Percentiles rank a stretch among this genome's conserved stretches.
Evolutionary conservation across 495 filamentous ascomycete genomes (phyloP).

Genomic region (Aspergillus haitiensis): DNA sequence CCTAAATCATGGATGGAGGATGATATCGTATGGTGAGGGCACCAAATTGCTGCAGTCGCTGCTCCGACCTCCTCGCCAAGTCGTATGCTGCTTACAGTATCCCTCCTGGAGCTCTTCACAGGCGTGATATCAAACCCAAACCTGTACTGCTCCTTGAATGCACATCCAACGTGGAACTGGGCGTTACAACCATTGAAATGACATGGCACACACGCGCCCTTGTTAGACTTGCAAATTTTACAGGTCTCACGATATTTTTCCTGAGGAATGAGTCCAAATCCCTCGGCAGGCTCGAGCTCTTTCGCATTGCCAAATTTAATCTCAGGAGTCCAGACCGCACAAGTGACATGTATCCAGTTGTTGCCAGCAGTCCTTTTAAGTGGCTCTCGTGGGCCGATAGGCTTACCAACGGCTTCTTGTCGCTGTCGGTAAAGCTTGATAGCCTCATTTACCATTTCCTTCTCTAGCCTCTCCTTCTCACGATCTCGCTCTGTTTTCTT

Average conservation of each 20-base stretch:
- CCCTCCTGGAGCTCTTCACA: constrained; percentile 80
- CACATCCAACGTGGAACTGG: constrained; percentile 86
- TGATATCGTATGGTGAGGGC: constrained; percentile 78
- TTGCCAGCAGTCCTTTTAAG: constrained; percentile 90
- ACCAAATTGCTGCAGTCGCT: constrained; percentile 81
- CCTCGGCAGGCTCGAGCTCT: constrained; percentile 79
- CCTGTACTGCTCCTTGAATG: constrained; percentile 74
- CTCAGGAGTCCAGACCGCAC: constrained; percentile 87
- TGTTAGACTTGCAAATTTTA: constrained; percentile 71
- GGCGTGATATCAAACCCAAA: constrained; percentile 90
- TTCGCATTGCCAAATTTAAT: constrained; percentile 85
- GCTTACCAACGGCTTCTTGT: constrained; percentile 78
- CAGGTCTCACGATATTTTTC: constrained; percentile 70
- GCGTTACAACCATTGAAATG: constrained; percentile 67
- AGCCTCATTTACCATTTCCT: constrained; percentile 70
- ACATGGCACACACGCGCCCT: constrained; percentile 80
- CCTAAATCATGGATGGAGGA: constrained; percentile 71
- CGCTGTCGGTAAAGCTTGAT: constrained; percentile 76
- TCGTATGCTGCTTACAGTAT: constrained; percentile 69
- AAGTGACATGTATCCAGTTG: constrained; percentile 97
- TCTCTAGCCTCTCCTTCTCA: constrained; percentile 82
- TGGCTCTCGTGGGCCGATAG: constrained; percentile 82
- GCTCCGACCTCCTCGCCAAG: constrained; percentile 75
- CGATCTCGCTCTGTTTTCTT: constrained; percentile 93
- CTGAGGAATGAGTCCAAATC: constrained; percentile 73